phyloP scores from a whole-genome alignment of 1,284 basidiomycete genomes.

The Fomitopsis pinicola region DNA sequence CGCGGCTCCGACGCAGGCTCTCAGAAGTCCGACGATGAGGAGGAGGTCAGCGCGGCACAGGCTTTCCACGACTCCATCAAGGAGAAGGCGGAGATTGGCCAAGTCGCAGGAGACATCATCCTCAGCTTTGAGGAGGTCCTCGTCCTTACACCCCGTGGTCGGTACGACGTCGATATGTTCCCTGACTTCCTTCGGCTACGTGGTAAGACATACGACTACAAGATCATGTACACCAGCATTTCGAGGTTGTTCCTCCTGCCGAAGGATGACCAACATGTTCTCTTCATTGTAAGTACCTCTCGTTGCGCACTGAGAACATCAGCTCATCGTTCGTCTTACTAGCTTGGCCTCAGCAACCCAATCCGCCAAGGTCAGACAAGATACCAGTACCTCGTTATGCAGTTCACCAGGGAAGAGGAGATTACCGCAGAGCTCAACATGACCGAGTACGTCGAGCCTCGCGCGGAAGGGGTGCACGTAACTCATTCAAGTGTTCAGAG shows the following conservation, averaged over 20 bases:
- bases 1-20: slow-evolving; percentile 77
- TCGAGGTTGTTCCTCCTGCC: slow-evolving; percentile 91
- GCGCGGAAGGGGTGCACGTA: no score
- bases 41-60: slow-evolving; percentile 87
- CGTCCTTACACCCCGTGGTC: slow-evolving; percentile 94
- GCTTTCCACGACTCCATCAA: slow-evolving; percentile 97
- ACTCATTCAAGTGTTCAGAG: slow-evolving; percentile 36
- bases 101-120: slow-evolving; percentile 89
- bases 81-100: slow-evolving; percentile 94
- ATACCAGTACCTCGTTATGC: slow-evolving; percentile 97
- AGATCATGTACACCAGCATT: slow-evolving; percentile 90
- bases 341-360: slow-evolving; percentile 88
- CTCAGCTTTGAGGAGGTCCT: slow-evolving; percentile 96
- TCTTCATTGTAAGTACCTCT: slow-evolving; percentile 75
- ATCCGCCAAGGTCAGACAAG: slow-evolving; percentile 98
- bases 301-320: not conserved
- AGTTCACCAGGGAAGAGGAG: slow-evolving; percentile 95
- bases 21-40: slow-evolving; percentile 66
- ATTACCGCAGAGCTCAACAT: slow-evolving; percentile 95
- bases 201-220: slow-evolving; percentile 99
- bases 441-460: slow-evolving; percentile 62
- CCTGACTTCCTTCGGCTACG: slow-evolving; percentile 89
- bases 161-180: slow-evolving; percentile 99
- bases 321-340: not conserved
- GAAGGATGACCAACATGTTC: slow-evolving; percentile 94